A percentile compares a stretch with the other conserved stretches of the same genome.
These are phyloP conservation scores for Neofusicoccum parvum DNA, from an alignment of 2,329 filamentous ascomycete genomes.

Conservation along the genomic window DNA sequence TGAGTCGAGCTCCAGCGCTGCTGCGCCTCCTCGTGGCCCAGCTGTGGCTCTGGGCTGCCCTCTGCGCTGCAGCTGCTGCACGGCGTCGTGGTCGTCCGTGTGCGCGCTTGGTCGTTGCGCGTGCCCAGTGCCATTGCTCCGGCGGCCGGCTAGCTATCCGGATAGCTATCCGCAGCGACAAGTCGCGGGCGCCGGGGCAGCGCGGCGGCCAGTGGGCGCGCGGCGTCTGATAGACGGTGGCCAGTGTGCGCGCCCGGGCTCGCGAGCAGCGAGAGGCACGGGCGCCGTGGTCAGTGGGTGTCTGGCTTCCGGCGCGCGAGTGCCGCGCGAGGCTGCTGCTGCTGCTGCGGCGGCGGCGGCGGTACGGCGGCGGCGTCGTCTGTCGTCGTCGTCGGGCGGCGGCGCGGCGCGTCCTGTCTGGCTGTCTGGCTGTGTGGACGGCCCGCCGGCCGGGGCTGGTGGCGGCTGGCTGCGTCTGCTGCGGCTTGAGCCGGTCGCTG, in stretches of 20 bases:
- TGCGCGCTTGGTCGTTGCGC: background rate
- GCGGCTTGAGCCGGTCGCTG: constrained; percentile 2
- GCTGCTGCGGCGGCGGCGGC: no score
- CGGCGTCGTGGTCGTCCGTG: background rate
- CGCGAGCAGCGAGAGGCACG: background rate
- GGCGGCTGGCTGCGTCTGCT: background rate
- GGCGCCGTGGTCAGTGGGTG: background rate
- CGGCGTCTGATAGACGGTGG: constrained; percentile 10
- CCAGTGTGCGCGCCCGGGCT: constrained; percentile 5
- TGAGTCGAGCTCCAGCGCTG: background rate
- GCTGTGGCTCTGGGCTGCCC: background rate
- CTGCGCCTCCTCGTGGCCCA: constrained; percentile 15
- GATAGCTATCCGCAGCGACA: constrained; percentile 15
- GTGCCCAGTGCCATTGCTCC: constrained; percentile 6
- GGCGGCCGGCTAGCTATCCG: constrained; percentile 15
- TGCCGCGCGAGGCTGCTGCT: no score
- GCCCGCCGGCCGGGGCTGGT: background rate
- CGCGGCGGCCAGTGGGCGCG: background rate
- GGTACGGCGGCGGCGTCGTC: no score
- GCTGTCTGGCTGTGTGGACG: constrained; percentile 15
- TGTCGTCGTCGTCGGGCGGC: no score
- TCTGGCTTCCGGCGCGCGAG: background rate
- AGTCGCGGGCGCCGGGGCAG: constrained; percentile 1
- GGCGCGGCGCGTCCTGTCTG: constrained; percentile 9
- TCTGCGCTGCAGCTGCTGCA: background rate